These are phyloP conservation scores for Zangia roseola DNA, from an alignment of 768 basidiomycete genomes.

Conservation along the genomic window DNA sequence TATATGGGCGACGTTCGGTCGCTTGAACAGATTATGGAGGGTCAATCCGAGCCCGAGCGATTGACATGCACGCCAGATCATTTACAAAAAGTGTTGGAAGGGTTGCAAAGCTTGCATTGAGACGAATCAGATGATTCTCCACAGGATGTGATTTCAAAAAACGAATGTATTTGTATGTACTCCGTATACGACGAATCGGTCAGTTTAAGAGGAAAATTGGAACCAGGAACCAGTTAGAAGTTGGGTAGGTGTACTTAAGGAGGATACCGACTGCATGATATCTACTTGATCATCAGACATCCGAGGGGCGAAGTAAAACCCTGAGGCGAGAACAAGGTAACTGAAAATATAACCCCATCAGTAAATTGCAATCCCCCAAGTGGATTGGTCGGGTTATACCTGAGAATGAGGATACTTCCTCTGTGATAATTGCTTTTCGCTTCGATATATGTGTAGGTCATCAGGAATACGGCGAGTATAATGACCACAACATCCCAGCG, in stretches of 20 bases:
- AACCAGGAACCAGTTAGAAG: constrained; percentile 15
- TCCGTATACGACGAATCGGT: constrained; percentile 1
- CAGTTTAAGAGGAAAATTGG: constrained; percentile 6
- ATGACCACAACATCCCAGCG: constrained; percentile 97
- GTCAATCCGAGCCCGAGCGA: constrained; percentile 57
- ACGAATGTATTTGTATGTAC: constrained; percentile 17
- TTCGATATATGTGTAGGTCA: constrained; percentile 99
- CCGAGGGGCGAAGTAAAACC: constrained; percentile 87
- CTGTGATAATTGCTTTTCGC: constrained; percentile 98
- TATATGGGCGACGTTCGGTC: constrained; percentile 38
- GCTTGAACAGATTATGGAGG: constrained; percentile 54
- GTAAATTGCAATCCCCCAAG: no score
- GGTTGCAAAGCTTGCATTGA: constrained; percentile 58
- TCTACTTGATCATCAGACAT: constrained; percentile 21
- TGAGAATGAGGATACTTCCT: constrained; percentile 91
- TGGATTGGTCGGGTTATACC: constrained; percentile 45
- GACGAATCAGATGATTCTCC: constrained; percentile 13
- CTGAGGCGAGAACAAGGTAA: constrained; percentile 86
- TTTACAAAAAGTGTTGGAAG: constrained; percentile 44
- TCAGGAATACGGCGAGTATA: constrained; percentile 92
- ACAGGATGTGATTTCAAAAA: constrained; percentile 14
- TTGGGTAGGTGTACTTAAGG: constrained; percentile 1
- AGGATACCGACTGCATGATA: constrained; percentile 5
- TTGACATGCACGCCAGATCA: constrained; percentile 41
- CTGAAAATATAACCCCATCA: no score